phyloP scores from a whole-genome alignment of 2,329 filamentous ascomycete genomes.

The Colletotrichum sp. region DNA sequence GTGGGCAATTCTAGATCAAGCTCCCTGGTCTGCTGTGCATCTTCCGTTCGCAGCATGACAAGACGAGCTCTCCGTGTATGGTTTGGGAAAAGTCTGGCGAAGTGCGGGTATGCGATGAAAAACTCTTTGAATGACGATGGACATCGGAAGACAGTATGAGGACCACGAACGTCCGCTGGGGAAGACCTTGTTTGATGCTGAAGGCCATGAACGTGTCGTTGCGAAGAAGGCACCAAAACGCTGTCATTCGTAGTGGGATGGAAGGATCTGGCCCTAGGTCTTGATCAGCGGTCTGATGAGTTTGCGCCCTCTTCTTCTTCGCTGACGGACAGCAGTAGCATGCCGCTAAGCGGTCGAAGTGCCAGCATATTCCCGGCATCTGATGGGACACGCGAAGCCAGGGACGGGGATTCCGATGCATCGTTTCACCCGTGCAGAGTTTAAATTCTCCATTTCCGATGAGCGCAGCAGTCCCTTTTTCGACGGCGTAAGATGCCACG shows the following conservation, averaged over 20 bases:
- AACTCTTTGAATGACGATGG: background rate
- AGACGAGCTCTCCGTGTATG: background rate
- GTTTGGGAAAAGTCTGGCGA: background rate
- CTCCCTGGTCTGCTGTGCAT: background rate
- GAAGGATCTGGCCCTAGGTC: background rate
- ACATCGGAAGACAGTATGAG: background rate
- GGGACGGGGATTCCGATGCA: conserved; percentile 20
- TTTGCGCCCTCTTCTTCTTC: background rate
- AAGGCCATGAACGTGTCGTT: background rate
- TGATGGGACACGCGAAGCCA: conserved; percentile 8
- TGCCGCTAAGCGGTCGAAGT: background rate
- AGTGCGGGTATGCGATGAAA: background rate
- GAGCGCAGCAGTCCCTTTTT: background rate
- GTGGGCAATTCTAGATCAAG: background rate
- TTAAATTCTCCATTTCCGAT: conserved; percentile 16
- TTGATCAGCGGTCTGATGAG: conserved; percentile 6
- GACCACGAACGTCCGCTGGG: background rate
- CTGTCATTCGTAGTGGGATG: background rate
- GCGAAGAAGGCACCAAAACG: background rate
- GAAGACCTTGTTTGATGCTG: background rate
- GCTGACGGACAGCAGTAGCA: conserved; percentile 3
- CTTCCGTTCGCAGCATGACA: background rate
- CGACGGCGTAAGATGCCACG: background rate
- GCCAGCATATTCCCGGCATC: conserved; percentile 16
- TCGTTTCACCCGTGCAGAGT: conserved; percentile 16